Conservation (phyloP, 1,284 basidiomycete species). For the Amylostereum chailletii region DNA sequence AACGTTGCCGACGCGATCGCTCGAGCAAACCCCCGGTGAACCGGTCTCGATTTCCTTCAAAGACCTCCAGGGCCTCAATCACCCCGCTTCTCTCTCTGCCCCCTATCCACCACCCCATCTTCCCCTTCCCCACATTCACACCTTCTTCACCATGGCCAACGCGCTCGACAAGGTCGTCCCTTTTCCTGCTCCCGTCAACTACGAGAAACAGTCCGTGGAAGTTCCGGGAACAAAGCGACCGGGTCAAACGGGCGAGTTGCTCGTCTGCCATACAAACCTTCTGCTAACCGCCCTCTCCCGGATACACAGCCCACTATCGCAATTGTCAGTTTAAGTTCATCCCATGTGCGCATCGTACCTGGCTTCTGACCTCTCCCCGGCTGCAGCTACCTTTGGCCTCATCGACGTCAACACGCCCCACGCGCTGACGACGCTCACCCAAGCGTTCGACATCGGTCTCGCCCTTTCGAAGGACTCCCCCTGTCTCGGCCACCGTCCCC, state of each 20-base stretch:
- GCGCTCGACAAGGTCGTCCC: slow-evolving; percentile 16
- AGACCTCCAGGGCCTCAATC: no score
- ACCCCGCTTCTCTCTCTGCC: no score
- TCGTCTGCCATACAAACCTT: slow-evolving; percentile 4
- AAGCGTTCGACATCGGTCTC: slow-evolving; percentile 57
- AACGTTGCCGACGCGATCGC: no score
- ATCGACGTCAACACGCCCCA: slow-evolving; percentile 43
- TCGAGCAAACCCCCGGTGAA: no score
- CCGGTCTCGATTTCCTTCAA: no score
- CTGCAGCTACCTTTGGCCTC: slow-evolving; percentile 47
- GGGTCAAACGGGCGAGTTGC: slow-evolving; percentile 64
- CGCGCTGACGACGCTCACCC: slow-evolving; percentile 41
- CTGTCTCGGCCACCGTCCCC: slow-evolving; percentile 64
- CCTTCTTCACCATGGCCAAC: slow-evolving; percentile 13
- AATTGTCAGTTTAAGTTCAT: slow-evolving; percentile 35
- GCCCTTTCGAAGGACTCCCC: slow-evolving; percentile 35
- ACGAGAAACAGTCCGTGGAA: slow-evolving; percentile 49
- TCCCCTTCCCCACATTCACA: neutral
- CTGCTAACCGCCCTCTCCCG: neutral
- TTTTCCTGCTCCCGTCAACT: slow-evolving; percentile 41
- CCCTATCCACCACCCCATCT: neutral
- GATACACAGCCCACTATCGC: slow-evolving; percentile 52
- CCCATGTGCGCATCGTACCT: neutral
- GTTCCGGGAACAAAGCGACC: slow-evolving; percentile 71
- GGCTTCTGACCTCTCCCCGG: neutral